These are phyloP conservation scores for Aureobasidium uvarum DNA, from an alignment of 2,329 filamentous ascomycete species.

Conservation along the genomic window DNA sequence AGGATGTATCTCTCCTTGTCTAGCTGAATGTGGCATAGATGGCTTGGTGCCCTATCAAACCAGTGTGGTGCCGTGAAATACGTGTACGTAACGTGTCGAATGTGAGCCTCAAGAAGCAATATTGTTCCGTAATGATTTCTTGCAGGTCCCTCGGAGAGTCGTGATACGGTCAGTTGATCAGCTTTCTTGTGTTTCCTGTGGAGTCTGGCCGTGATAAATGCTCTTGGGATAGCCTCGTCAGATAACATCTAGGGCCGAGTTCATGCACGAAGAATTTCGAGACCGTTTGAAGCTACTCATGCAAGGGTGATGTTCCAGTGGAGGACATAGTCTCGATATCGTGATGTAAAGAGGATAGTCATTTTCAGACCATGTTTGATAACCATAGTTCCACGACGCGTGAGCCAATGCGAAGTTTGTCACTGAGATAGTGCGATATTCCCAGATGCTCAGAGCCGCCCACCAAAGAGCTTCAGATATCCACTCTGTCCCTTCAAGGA, in stretches of 20 bases:
- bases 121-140: neutral
- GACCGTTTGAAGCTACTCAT: neutral
- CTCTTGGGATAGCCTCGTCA: neutral
- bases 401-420: too few relatives aligned
- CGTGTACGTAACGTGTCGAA: neutral
- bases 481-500: too few relatives aligned
- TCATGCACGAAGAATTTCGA: neutral
- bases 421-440: too few relatives aligned
- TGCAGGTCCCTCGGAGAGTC: neutral
- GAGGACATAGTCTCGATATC: neutral
- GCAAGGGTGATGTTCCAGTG: neutral
- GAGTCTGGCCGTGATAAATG: neutral
- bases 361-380: neutral
- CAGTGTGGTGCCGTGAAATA: neutral
- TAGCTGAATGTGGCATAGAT: slow-evolving; percentile 7
- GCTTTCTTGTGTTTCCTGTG: too few relatives aligned
- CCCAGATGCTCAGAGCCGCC: too few relatives aligned
- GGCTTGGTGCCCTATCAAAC: neutral
- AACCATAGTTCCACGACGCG: neutral
- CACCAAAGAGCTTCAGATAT: too few relatives aligned
- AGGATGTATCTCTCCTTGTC: neutral
- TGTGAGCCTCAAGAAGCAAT: neutral
- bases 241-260: neutral
- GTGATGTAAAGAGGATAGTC: neutral
- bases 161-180: neutral